Evolutionary conservation across 2,329 filamentous ascomycete genomes (phyloP), one percentile per base, ranked within the genome.

Genomic region (Dendrostoma leiphaemia): DNA sequence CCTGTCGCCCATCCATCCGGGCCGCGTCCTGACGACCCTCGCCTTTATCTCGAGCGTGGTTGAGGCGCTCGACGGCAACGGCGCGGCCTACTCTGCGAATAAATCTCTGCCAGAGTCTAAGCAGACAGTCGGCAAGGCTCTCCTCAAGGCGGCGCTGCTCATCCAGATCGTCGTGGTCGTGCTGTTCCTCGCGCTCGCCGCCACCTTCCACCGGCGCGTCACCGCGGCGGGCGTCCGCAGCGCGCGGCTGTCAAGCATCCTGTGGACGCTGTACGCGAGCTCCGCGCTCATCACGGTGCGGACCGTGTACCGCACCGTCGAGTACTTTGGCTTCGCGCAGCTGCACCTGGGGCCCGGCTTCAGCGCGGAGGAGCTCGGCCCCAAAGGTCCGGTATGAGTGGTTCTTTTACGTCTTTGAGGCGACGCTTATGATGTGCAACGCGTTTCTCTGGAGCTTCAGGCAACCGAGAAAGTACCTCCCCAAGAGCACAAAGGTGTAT

Each of bases 1-100:
- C 62, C 73, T 78, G 50, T 73, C 83, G 0, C 83, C 83, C 0
- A 64, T 82, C n/a, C 71, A 75, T 15, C 73, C 78, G 0, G 68
- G 68, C 52, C 68, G 68, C 17, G 74, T 81, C 24, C 61, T 80
- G 12, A 62, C 67, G 3, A 76, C 69, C 3, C 82, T 83, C 55
- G 75, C 75, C 12, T 67, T 65, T 3, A 62, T 82, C 3, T 75
- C 75, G 54, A 61, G 57, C 0, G 17, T 79, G 0, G 71, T 82
- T 50, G 79, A 82, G 54, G 55, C 64, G 1, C 64, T 81, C n/a
- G 78, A 78, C 60, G 69, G 66, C 2, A 62, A 76, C 13, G 77
- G 77, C 10, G 74, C 75, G 3, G 60, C 72, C 4, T 59, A 73
- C 19, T 51, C 67, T 21, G 63, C 73, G 5, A 77, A 77, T 63